Percentiles rank a stretch among this genome's conserved stretches.
phyloP scores from a whole-genome alignment of 768 basidiomycete genomes.

The Calocybe cyanea region DNA sequence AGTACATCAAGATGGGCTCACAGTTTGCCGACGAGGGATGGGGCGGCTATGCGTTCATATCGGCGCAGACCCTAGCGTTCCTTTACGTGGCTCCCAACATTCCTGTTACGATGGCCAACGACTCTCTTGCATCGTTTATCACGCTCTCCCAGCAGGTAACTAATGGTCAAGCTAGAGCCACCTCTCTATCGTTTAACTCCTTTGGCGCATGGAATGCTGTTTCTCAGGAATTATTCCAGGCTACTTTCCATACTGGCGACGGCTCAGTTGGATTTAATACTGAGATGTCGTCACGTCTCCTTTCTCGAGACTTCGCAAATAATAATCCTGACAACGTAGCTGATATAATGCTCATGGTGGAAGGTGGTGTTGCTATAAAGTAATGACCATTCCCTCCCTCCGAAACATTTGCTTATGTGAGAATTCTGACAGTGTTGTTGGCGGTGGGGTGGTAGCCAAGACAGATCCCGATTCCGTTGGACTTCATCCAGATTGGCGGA shows the following conservation, averaged over 20 bases:
- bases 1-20: slow-evolving; percentile 31
- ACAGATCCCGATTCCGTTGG: slow-evolving; percentile 34
- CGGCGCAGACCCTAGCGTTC: slow-evolving; percentile 18
- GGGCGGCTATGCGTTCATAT: slow-evolving; percentile 33
- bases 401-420: neutral
- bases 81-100: slow-evolving; percentile 30
- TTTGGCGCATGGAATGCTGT: slow-evolving; percentile 20
- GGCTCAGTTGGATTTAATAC: slow-evolving; percentile 3
- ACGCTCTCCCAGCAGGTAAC: slow-evolving; percentile 22
- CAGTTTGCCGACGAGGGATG: slow-evolving; percentile 38
- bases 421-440: slow-evolving; percentile 29
- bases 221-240: too few relatives aligned
- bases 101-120: slow-evolving; percentile 29
- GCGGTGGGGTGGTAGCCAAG: slow-evolving; percentile 40
- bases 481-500: slow-evolving; percentile 46
- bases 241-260: neutral
- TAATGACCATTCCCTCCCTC: neutral
- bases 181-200: slow-evolving; percentile 17
- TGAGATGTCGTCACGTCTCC: slow-evolving; percentile 6
- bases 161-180: slow-evolving; percentile 5
- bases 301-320: neutral
- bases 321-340: slow-evolving; percentile 6
- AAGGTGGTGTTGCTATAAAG: slow-evolving; percentile 4
- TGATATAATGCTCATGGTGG: slow-evolving; percentile 12
- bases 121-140: slow-evolving; percentile 30